phyloP scores from a whole-genome alignment of 2,329 filamentous ascomycete species.

The Phoma herbarum region DNA sequence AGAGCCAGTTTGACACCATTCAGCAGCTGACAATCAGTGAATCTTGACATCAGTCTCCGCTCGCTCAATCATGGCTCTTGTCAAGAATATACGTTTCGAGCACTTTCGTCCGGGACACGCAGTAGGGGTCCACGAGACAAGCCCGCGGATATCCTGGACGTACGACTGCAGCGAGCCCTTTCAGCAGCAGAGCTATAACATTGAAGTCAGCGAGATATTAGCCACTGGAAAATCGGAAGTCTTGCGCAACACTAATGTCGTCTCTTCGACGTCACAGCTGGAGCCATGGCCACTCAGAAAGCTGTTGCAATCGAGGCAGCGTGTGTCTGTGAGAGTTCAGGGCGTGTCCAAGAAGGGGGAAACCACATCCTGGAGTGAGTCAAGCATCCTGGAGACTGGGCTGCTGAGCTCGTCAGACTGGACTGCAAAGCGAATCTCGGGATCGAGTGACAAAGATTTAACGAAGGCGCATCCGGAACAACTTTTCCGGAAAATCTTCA shows the following conservation, averaged over 20 bases:
- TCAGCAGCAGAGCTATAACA: not conserved
- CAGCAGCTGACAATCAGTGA: not conserved
- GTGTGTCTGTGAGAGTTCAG: not conserved
- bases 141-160: not conserved
- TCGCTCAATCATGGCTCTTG: not conserved
- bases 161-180: not conserved
- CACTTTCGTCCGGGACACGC: not conserved
- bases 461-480: constrained; percentile 6
- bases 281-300: constrained; percentile 1
- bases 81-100: constrained; percentile 1
- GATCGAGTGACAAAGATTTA: not conserved
- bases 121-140: not conserved
- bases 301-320: not conserved
- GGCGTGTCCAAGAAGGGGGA: not conserved
- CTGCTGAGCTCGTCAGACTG: not conserved
- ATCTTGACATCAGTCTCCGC: not conserved
- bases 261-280: not conserved
- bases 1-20: not conserved
- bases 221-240: not conserved
- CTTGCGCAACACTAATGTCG: not conserved
- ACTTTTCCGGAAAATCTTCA: constrained; percentile 1
- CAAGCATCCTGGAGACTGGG: not conserved
- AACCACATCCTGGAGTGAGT: constrained; percentile 2
- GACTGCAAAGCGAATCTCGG: not conserved
- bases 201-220: not conserved